phyloP scores from a whole-genome alignment of 306 rosid species.

The Acacia melanoxylon region DNA sequence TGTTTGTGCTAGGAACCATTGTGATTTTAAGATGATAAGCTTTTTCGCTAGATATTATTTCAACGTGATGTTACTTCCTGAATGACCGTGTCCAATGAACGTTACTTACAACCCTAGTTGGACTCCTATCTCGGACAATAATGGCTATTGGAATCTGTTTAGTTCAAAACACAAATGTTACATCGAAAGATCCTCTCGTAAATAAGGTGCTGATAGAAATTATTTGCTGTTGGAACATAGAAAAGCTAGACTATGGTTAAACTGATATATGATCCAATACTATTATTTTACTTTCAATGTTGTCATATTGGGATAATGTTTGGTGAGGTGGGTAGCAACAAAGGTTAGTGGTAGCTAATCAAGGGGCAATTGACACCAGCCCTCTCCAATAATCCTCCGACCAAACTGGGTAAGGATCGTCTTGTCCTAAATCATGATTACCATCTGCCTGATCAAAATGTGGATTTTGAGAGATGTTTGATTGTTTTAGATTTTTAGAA shows the following conservation, averaged over 20 bases:
- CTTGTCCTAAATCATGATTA: neutral
- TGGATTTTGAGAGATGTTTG: neutral
- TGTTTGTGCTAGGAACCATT: constrained; percentile 28
- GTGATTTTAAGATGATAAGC: neutral
- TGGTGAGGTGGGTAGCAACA: neutral
- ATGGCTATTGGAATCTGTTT: neutral
- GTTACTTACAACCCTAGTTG: neutral
- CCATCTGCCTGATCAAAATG: neutral
- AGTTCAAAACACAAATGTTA: neutral
- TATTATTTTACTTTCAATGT: neutral
- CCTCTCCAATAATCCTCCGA: neutral
- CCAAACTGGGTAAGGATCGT: neutral
- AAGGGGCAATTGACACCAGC: neutral
- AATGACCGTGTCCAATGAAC: neutral
- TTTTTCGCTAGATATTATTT: constrained; percentile 16
- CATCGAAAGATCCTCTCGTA: neutral
- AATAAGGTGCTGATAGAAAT: neutral
- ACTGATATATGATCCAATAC: neutral
- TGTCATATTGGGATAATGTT: neutral
- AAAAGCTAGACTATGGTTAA: neutral
- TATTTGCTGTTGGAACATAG: neutral
- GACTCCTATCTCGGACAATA: neutral
- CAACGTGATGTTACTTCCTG: neutral
- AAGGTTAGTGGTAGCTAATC: neutral
- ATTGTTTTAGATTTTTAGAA: too few relatives aligned